These are phyloP conservation scores for Vinca minor DNA, from an alignment of 257 asterid genomes.

Conservation along the genomic window DNA sequence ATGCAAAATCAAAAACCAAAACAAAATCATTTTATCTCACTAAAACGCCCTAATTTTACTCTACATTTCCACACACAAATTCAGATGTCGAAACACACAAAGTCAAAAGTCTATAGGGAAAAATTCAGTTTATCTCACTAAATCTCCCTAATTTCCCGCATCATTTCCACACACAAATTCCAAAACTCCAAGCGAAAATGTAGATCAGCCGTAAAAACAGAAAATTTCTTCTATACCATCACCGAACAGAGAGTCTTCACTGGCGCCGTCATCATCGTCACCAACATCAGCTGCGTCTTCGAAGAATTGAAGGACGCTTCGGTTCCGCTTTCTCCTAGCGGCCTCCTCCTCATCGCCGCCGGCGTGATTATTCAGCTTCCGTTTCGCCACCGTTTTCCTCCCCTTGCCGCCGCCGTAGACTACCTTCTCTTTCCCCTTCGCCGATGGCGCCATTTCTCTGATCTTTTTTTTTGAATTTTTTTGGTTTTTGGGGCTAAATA, in stretches of 20 bases:
- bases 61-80: neutral
- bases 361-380: constrained; percentile 34
- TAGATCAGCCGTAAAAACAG: neutral
- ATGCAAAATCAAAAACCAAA: neutral
- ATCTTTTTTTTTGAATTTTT: neutral
- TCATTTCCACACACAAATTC: too few species aligned
- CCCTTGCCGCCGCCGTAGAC: constrained; percentile 25
- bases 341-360: constrained; percentile 42
- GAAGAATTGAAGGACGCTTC: constrained; percentile 48
- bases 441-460: constrained; percentile 39
- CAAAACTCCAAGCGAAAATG: constrained; percentile 4
- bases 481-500: neutral
- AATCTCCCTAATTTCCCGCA: too few species aligned
- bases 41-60: constrained; percentile 11
- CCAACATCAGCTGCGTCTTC: constrained; percentile 59
- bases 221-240: constrained; percentile 13
- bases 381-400: too few species aligned
- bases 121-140: too few species aligned
- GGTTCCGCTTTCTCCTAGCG: constrained; percentile 47
- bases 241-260: constrained; percentile 43
- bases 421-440: constrained; percentile 84
- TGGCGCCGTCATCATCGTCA: constrained; percentile 44
- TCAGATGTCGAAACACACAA: too few species aligned
- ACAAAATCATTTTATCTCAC: neutral
- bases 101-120: too few species aligned